Evolutionary conservation across 495 filamentous ascomycete species (phyloP).

Genomic region (Filosporella fistucella): DNA sequence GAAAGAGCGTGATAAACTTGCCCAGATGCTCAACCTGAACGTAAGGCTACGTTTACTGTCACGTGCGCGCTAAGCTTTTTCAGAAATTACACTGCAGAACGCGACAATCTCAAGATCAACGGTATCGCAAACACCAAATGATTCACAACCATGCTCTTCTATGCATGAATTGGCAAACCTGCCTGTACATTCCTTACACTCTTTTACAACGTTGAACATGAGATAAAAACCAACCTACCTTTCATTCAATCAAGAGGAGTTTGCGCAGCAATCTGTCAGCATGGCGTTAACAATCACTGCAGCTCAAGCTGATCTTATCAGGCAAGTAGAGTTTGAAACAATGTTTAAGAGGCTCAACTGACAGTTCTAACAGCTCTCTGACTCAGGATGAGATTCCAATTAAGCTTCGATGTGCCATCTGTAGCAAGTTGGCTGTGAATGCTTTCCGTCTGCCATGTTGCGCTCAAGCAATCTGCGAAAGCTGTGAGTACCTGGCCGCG

Average conservation of each 20-base stretch:
- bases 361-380: constrained; percentile 54
- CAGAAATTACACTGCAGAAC: too few species aligned
- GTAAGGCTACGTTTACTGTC: too few species aligned
- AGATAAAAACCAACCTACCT: too few species aligned
- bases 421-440: constrained; percentile 86
- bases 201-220: too few species aligned
- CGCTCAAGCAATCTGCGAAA: constrained; percentile 89
- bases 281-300: constrained; percentile 27
- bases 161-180: constrained; percentile 1
- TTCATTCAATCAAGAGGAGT: too few species aligned
- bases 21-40: too few species aligned
- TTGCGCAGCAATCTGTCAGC: neutral
- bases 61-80: too few species aligned
- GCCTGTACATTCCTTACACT: constrained; percentile 11
- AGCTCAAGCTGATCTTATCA: constrained; percentile 41
- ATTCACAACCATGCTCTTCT: constrained; percentile 7
- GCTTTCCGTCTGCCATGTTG: constrained; percentile 91
- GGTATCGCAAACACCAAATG: constrained; percentile 10
- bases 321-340: constrained; percentile 20
- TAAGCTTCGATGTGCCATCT: constrained; percentile 91
- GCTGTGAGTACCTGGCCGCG: constrained; percentile 54
- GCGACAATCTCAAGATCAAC: too few species aligned
- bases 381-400: constrained; percentile 82
- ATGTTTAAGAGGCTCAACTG: constrained; percentile 11
- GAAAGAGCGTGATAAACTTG: too few species aligned